Base-by-base conservation (phyloP, 257 asterid species). In the Solanum ahanhuiri region DNA sequence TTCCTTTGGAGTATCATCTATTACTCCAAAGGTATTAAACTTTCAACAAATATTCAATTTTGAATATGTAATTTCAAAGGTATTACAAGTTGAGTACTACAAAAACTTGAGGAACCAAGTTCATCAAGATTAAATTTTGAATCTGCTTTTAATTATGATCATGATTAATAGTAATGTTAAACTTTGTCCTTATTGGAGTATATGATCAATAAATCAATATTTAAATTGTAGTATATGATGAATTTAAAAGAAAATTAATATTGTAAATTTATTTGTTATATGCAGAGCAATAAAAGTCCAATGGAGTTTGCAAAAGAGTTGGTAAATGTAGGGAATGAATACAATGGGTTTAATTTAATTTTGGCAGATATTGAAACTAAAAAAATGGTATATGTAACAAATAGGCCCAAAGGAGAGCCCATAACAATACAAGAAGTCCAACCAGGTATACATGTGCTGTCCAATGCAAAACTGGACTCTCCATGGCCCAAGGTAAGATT, bases 401-500 rank as follows among this genome's bases (percentile, higher is more conserved):
- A 94, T 85, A 89, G 98, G 90, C 96, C 98, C 9, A 90, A 90
- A 86, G 93, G 93, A 5, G 89, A 87, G 75, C 87, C 91, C 23
- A 57, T 90, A 17, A 85, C 63, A 1, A 86, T 93, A 63, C 91
- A 92, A 67, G 89, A 73, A 41, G 95, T 95, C 71, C 91, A 48
- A 39, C 95, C 94, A 6, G 95, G 95, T 37, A 86, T 91, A n/a
- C 97, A 92, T 69, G 95, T 93, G 45, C 93, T 76, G 35, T 86
- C 98, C 75, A 95, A 95, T 83, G 93, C 95, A 10, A 90, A 87
- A 39, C 91, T 93, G 72, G 92, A 92, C 89, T 92, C 97, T 5
- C 95, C 97, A 2, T 95, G 97, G 98, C 98, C 98, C 31, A 95
- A 95, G 95, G 98, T 79, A 79, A 28, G 39, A n/a, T 3, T 41